Conservation (phyloP, 768 basidiomycete genomes). For the Pleurotus tuber-regium region DNA sequence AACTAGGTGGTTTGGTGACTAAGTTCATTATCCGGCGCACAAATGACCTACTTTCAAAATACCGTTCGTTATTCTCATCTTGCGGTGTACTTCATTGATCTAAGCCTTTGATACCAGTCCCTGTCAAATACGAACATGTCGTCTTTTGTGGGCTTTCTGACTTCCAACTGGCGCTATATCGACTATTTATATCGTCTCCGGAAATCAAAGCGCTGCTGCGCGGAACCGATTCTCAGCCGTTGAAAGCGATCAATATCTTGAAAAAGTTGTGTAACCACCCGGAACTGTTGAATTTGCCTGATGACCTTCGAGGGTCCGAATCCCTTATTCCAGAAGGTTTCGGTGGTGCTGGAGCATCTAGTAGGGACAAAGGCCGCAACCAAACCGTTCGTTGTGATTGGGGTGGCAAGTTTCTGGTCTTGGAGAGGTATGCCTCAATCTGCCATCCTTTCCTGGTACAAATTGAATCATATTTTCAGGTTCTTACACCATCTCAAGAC, state of each 20-base stretch:
- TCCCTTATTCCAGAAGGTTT: conserved; percentile 81
- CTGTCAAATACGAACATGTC: conserved; percentile 98
- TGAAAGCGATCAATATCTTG: conserved; percentile 92
- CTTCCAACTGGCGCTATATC: conserved; percentile 83
- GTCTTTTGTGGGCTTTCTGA: conserved; percentile 88
- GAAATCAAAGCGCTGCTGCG: conserved; percentile 89
- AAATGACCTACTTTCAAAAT: conserved; percentile 93
- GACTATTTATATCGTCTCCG: conserved; percentile 87
- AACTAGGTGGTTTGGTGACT: conserved; percentile 81
- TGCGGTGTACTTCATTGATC: conserved; percentile 12
- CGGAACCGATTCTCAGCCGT: conserved; percentile 86
- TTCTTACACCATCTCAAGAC: conserved; percentile 82
- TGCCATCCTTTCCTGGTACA: not conserved
- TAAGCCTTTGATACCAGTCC: conserved; percentile 53
- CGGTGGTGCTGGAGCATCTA: conserved; percentile 48
- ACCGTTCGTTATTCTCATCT: conserved; percentile 53
- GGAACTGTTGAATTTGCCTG: conserved; percentile 81
- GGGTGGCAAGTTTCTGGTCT: conserved; percentile 89
- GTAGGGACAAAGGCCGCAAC: conserved; percentile 39
- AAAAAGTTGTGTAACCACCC: conserved; percentile 97
- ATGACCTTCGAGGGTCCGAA: conserved; percentile 81
- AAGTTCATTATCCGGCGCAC: conserved; percentile 95
- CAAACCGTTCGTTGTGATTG: conserved; percentile 71
- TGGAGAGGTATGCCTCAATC: conserved; percentile 67
- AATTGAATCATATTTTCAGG: conserved; percentile 33